A percentile compares a stretch with the other conserved stretches of the same genome.
Conservation (phyloP, 805 yeast species). For the Saccharomycopsis schoenii region DNA sequence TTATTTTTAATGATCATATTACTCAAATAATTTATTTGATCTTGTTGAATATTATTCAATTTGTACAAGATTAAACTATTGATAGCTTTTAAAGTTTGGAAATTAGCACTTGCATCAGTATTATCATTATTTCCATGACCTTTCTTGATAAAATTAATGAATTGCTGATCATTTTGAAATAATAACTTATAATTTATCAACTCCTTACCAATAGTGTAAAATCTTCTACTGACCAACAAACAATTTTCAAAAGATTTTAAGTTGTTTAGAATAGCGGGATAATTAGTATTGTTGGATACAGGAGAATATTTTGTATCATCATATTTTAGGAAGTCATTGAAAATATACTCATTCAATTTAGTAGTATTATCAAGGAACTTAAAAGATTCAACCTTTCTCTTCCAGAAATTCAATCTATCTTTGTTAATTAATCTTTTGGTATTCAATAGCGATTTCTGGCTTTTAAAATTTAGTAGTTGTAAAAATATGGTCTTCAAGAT, state of each 20-base stretch:
- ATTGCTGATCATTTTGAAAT: conserved; percentile 40
- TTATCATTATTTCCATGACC: conserved; percentile 20
- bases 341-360: background rate
- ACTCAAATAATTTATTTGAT: conserved; percentile 40
- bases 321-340: conserved; percentile 4
- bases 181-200: conserved; percentile 45
- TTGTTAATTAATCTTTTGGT: background rate
- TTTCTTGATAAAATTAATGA: conserved; percentile 30
- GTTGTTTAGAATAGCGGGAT: conserved; percentile 12
- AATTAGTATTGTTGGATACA: conserved; percentile 4
- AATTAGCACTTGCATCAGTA: background rate
- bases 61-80: conserved; percentile 50
- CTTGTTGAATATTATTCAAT: conserved; percentile 43
- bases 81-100: conserved; percentile 20
- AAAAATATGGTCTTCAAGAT: background rate
- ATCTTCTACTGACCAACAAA: conserved; percentile 55
- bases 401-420: conserved; percentile 2
- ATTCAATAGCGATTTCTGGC: background rate
- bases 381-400: background rate
- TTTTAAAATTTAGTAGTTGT: background rate
- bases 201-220: conserved; percentile 47
- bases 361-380: background rate
- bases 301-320: background rate
- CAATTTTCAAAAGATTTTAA: conserved; percentile 43
- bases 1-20: conserved; percentile 29